Conservation (phyloP, 306 rosid species). For the Elaeagnus macrophylla region DNA sequence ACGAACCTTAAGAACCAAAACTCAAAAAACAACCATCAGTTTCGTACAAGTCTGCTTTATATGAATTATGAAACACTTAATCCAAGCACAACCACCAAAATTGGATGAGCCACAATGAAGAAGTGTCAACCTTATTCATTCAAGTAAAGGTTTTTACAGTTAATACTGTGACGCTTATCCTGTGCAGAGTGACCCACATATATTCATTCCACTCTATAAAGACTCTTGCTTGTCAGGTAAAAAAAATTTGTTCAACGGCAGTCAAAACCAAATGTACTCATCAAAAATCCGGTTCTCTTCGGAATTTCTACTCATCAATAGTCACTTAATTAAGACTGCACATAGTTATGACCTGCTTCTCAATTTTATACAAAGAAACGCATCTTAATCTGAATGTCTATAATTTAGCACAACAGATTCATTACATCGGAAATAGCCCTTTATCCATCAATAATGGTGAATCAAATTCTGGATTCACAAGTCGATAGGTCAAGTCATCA, state of each 20-base stretch:
- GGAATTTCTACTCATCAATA: too few species aligned
- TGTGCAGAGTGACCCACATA: constrained; percentile 3
- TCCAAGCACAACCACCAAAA: too few species aligned
- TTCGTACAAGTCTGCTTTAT: too few species aligned
- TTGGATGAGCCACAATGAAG: background rate
- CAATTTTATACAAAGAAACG: constrained; percentile 16
- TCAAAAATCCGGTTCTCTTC: background rate
- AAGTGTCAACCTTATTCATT: background rate
- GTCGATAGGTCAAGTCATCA: constrained; percentile 14
- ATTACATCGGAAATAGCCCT: constrained; percentile 19
- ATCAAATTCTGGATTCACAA: constrained; percentile 28
- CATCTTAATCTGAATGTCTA: constrained; percentile 25
- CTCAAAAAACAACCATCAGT: too few species aligned
- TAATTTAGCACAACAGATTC: constrained; percentile 16
- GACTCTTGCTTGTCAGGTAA: too few species aligned
- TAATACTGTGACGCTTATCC: background rate
- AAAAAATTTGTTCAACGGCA: too few species aligned
- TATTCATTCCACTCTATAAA: too few species aligned
- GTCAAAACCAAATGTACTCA: too few species aligned
- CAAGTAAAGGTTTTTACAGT: constrained; percentile 9
- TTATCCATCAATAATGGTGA: constrained; percentile 8
- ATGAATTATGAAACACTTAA: too few species aligned
- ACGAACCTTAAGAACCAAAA: too few species aligned
- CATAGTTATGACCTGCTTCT: constrained; percentile 17
- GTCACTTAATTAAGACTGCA: too few species aligned